Percentiles rank a stretch among this genome's conserved stretches.
phyloP scores from a whole-genome alignment of 2,329 filamentous ascomycete genomes.

The Alternaria triticimaculans region DNA sequence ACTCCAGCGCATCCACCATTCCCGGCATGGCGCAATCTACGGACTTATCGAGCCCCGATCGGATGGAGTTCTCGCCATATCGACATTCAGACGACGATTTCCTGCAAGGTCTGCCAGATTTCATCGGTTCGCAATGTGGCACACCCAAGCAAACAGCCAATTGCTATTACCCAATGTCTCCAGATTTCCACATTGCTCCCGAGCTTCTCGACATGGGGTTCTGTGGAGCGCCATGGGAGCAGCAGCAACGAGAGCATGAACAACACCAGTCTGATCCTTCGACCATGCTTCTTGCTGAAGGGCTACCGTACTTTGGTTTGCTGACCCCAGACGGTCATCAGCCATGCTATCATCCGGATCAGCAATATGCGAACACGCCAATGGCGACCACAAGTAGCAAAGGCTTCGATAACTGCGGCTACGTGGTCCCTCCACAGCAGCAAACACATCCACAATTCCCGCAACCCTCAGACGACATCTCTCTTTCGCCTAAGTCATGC shows the following conservation, averaged over 20 bases:
- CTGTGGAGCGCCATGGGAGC: constrained; percentile 5
- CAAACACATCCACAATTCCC: neutral
- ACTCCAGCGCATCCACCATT: neutral
- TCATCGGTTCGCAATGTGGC: neutral
- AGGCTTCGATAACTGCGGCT: neutral
- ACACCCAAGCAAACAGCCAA: neutral
- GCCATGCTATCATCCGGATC: neutral
- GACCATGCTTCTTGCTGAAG: neutral
- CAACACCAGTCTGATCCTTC: neutral
- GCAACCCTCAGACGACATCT: neutral
- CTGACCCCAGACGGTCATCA: neutral
- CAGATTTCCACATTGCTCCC: constrained; percentile 3
- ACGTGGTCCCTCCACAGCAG: neutral
- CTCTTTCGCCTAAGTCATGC: neutral
- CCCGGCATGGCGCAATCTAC: neutral
- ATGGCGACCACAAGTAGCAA: neutral
- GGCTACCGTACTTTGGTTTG: constrained; percentile 7
- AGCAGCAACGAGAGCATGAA: neutral
- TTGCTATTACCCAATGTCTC: constrained; percentile 2
- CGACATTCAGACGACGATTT: constrained; percentile 1
- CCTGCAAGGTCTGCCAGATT: neutral
- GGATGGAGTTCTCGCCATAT: constrained; percentile 1
- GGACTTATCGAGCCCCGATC: neutral
- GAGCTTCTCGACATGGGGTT: constrained; percentile 2
- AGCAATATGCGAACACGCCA: neutral